Conservation (phyloP, 1,139 yeast genomes). For the Hyphopichia buzzinii region DNA sequence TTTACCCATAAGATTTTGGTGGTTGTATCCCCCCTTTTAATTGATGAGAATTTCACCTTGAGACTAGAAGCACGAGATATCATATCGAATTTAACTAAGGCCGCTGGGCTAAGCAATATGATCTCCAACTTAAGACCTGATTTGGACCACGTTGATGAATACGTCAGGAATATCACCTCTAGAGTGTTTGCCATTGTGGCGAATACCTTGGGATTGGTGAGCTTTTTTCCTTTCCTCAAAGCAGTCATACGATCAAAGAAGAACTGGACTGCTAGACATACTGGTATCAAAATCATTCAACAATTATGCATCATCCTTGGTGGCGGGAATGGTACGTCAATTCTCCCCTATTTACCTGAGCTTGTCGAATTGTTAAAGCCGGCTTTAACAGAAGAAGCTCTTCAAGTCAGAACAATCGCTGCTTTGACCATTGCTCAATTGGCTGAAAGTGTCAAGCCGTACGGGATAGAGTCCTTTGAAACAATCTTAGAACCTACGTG, state of each 20-base stretch:
- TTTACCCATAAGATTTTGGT: conserved; percentile 69
- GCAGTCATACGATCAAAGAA: conserved; percentile 82
- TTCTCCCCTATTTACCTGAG: conserved; percentile 70
- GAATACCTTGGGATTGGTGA: conserved; percentile 69
- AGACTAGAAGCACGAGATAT: conserved; percentile 80
- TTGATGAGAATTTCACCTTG: conserved; percentile 74
- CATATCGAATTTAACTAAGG: conserved; percentile 68
- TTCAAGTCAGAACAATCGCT: conserved; percentile 64
- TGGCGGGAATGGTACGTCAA: conserved; percentile 51
- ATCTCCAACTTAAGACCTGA: conserved; percentile 78
- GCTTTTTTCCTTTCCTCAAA: conserved; percentile 71
- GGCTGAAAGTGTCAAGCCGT: conserved; percentile 87
- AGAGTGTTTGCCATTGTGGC: conserved; percentile 86
- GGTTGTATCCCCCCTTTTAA: conserved; percentile 75
- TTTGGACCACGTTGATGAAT: conserved; percentile 80
- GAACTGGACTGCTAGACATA: conserved; percentile 83
- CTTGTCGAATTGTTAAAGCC: conserved; percentile 61
- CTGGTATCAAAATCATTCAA: conserved; percentile 78
- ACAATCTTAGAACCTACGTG: conserved; percentile 68
- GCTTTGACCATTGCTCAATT: conserved; percentile 72
- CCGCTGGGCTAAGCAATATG: conserved; percentile 81
- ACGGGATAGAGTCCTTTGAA: conserved; percentile 88
- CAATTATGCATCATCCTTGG: conserved; percentile 73
- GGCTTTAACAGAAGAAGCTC: conserved; percentile 68
- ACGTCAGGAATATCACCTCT: conserved; percentile 73